These are phyloP conservation scores for Pichia exigua DNA, from an alignment of 805 yeast species.

Conservation along the genomic window DNA sequence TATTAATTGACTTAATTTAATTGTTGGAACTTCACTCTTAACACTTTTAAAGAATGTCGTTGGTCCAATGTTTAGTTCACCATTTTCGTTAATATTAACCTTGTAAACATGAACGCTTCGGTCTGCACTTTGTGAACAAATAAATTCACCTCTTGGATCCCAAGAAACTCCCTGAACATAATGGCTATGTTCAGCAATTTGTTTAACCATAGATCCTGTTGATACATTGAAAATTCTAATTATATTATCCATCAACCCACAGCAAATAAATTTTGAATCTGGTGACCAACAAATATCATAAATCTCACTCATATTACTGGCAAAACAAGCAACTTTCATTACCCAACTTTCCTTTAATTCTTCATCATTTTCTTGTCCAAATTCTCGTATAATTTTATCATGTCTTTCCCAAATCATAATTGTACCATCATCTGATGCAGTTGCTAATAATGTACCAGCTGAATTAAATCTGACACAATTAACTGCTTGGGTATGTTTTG, in stretches of 20 bases:
- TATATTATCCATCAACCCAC: constrained; percentile 88
- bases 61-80: constrained; percentile 30
- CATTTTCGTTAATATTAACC: constrained; percentile 22
- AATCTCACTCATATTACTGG: constrained; percentile 58
- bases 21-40: constrained; percentile 50
- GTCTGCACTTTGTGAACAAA: constrained; percentile 89
- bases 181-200: constrained; percentile 69
- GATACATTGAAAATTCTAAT: constrained; percentile 58
- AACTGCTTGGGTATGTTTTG: constrained; percentile 91
- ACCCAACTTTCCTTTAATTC: constrained; percentile 71
- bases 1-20: constrained; percentile 11
- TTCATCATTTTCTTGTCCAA: constrained; percentile 48
- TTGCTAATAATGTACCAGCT: constrained; percentile 62
- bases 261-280: constrained; percentile 61
- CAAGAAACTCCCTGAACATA: constrained; percentile 94
- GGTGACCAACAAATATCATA: constrained; percentile 95
- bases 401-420: constrained; percentile 70
- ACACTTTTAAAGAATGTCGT: constrained; percentile 40
- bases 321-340: constrained; percentile 48
- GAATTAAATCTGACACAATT: constrained; percentile 81
- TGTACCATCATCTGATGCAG: constrained; percentile 94
- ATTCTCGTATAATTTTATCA: constrained; percentile 47
- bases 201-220: constrained; percentile 50
- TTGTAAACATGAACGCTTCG: constrained; percentile 68
- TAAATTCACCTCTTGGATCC: constrained; percentile 77